Base-by-base conservation (phyloP, 2,329 filamentous ascomycete species). In the Botrytis cinerea region DNA sequence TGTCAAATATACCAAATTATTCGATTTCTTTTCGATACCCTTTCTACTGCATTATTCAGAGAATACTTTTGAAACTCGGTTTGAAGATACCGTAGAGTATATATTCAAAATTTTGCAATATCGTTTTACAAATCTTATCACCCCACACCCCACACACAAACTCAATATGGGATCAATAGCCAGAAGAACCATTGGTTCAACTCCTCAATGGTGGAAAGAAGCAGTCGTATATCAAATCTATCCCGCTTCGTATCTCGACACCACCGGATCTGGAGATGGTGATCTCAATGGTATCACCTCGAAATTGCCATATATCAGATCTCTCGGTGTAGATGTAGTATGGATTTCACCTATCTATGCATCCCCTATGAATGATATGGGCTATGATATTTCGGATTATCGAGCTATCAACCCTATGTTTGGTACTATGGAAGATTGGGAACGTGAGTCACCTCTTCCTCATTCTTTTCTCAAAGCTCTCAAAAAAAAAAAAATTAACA, bases 321-420 rank as follows among this genome's bases (percentile, higher is more conserved):
- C 83, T 2, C 82, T 93, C 0, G 90, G 90, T 0, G 83, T 91
- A 16, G 87, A 92, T 77, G 85, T 89, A 10, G 83, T 93, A 67
- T 93, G 91, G 91, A 81, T 90, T 0, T 91, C 87, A 62, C 91
- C 91, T 20, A 88, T 91, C 80, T 90, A 88, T 77, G 87, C 89
- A 75, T 87, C 85, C 7, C 91, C 91, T 0, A 88, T 91, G 78
- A 83, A 88, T 6, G 91, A 93, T 75, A 91, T 92, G 90, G 91
- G 91, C 43, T 93, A 93, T 78, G 91, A 93, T 76, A 88, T 93
- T n/a, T 87, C 87, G 0, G 87, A 93, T 79, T 93, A 93, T 76
- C 86, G 89, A 75, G 85, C 84, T 57, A 90, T 94, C 45, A 87
- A 92, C 75, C 84, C 87, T 0, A 86, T 87, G 1, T 94, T 92